Evolutionary conservation across 2,329 filamentous ascomycete genomes (phyloP), one percentile per base, ranked within the genome.

Genomic region (Monilinia laxa): DNA sequence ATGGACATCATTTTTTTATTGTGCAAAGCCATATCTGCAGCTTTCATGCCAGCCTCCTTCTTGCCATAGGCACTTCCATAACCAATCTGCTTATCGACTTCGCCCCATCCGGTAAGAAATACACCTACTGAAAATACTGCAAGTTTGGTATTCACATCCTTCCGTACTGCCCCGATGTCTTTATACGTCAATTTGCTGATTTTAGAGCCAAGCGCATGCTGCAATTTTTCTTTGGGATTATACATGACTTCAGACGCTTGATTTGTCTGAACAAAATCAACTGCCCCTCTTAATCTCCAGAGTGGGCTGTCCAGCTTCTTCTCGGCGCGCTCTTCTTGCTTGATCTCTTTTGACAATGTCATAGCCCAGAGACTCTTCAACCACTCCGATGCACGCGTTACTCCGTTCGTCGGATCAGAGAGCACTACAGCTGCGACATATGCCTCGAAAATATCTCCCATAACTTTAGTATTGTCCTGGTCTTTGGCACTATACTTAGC

Each of bases 401-500:
- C 84, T 0, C 93, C 93, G 57, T 85, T 76, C 3, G 80, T 77
- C 0, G 86, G 82, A 72, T 92, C 85, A 0, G 89, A 87, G 2
- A 92, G 79, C 45, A 96, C 84, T 7, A 93, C 79, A 3, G 90
- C 93, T 11, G 90, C 93, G 20, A 96, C 86, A 72, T 96, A 97
- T 0, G 94, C 90, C 77, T 98, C 94, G 73, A 97, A 96, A 23
- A 97, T 84, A 75, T 98, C 94, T 11, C 89, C 93, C 66, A 90
- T 82, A 12, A 92, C 87, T 77, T 97, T 97, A 18, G 81, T 84
- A 68, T 85, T 82, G 53, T 83, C 84, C 75, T 84, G 88, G 75
- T 74, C 78, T 14, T 66, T 68, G 45, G 40, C 42, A 16, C 62
- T 12, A 59, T 53, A 52, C n/a, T 23, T 59, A 20, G 35, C 64